phyloP scores from a whole-genome alignment of 768 basidiomycete species.

The Coprinopsis sp. region DNA sequence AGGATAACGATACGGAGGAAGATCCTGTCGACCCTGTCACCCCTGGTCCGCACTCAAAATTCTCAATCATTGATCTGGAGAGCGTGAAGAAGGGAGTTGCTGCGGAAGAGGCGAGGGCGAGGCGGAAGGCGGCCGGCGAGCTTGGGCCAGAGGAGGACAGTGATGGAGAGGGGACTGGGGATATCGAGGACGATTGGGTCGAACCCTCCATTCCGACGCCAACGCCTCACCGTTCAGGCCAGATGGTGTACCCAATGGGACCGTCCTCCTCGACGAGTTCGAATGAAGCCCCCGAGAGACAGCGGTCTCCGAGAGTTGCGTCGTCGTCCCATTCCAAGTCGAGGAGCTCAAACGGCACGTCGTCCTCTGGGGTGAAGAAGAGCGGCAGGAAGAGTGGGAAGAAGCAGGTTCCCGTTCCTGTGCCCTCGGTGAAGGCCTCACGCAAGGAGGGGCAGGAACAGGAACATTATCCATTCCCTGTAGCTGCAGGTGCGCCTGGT shows the following conservation, averaged over 20 bases:
- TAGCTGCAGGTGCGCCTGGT: constrained; percentile 34
- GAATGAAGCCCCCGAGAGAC: not conserved
- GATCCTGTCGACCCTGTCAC: constrained; percentile 69
- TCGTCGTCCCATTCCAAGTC: constrained; percentile 15
- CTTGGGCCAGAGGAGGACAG: constrained; percentile 43
- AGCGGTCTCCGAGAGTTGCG: not conserved
- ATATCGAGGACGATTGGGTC: constrained; percentile 63
- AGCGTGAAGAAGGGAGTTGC: constrained; percentile 14
- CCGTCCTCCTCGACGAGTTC: constrained; percentile 6
- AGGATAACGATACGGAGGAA: constrained; percentile 67
- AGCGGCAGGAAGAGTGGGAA: constrained; percentile 27
- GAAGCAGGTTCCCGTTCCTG: constrained; percentile 39
- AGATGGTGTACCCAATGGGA: not conserved
- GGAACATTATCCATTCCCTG: constrained; percentile 63
- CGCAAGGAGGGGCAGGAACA: constrained; percentile 17
- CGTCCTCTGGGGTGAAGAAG: constrained; percentile 7
- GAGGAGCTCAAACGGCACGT: too few relatives aligned
- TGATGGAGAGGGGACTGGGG: constrained; percentile 42
- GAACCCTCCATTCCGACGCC: constrained; percentile 51
- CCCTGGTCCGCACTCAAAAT: constrained; percentile 49
- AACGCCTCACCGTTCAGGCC: constrained; percentile 3
- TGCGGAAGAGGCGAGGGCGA: constrained; percentile 10
- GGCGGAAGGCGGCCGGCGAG: constrained; percentile 23
- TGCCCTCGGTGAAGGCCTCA: constrained; percentile 38
- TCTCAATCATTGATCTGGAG: constrained; percentile 25